These are phyloP conservation scores for Ajuga reptans DNA, from an alignment of 305 asterid genomes.

Conservation along the genomic window DNA sequence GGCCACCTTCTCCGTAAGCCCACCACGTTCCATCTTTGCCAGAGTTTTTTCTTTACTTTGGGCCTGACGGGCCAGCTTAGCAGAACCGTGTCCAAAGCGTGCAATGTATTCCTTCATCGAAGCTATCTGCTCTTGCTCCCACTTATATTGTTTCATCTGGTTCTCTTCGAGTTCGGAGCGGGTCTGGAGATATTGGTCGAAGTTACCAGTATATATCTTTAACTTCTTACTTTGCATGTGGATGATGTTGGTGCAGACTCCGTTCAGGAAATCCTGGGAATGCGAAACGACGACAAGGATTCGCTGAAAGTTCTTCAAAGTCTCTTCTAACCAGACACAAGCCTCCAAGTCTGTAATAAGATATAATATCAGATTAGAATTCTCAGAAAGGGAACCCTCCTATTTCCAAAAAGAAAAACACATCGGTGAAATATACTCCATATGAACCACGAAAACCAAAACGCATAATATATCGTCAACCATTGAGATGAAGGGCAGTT, in stretches of 20 bases:
- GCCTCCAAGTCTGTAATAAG: slow-evolving; percentile 74
- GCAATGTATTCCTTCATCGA: slow-evolving; percentile 97
- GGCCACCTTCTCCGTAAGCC: slow-evolving; percentile 80
- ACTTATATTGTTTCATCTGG: slow-evolving; percentile 95
- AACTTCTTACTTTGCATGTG: slow-evolving; percentile 87
- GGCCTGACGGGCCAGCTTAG: slow-evolving; percentile 98
- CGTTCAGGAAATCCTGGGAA: slow-evolving; percentile 96
- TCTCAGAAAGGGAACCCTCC: neutral
- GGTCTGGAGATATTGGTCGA: slow-evolving; percentile 87
- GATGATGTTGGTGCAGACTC: slow-evolving; percentile 97
- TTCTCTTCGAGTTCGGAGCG: slow-evolving; percentile 95
- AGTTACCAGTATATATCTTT: slow-evolving; percentile 79
- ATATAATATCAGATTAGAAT: neutral
- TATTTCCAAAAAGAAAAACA: neutral
- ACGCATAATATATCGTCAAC: no score
- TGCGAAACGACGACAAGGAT: slow-evolving; percentile 94
- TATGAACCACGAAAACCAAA: neutral
- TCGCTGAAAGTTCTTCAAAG: slow-evolving; percentile 69
- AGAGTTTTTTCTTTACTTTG: slow-evolving; percentile 96
- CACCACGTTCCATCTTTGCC: slow-evolving; percentile 98
- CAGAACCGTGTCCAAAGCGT: slow-evolving; percentile 98
- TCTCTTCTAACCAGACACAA: slow-evolving; percentile 96
- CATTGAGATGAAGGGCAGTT: no score
- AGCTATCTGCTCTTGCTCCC: slow-evolving; percentile 99
- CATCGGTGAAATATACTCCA: neutral